These are phyloP conservation scores for Amanita thiersii DNA, from an alignment of 768 basidiomycete genomes.

Conservation along the genomic window DNA sequence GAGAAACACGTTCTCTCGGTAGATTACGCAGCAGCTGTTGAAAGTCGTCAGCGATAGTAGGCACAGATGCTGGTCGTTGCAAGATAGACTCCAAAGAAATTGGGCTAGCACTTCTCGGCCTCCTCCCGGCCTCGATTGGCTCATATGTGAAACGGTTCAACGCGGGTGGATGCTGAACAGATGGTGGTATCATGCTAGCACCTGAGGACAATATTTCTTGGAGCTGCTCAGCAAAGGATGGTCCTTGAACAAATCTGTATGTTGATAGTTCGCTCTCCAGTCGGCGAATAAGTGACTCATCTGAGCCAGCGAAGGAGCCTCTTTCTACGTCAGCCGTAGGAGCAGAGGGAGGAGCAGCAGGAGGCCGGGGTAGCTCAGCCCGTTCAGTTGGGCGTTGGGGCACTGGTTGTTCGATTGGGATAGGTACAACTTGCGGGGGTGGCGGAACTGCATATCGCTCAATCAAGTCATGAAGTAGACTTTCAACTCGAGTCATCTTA, in stretches of 20 bases:
- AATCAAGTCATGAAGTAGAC: conserved; percentile 30
- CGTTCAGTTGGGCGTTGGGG: conserved; percentile 15
- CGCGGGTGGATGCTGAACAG: conserved; percentile 40
- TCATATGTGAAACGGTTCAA: conserved; percentile 49
- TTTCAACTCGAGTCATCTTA: conserved; percentile 38
- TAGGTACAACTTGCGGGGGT: conserved; percentile 14
- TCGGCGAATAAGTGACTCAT: conserved; percentile 7
- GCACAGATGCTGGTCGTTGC: conserved; percentile 21
- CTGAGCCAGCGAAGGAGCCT: conserved; percentile 3
- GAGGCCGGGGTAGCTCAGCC: neutral
- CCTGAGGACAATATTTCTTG: conserved; percentile 51
- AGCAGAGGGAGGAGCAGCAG: conserved; percentile 4
- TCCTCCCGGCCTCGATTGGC: conserved; percentile 28
- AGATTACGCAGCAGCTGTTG: conserved; percentile 5
- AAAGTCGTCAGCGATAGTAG: conserved; percentile 12
- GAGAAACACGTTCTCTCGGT: neutral
- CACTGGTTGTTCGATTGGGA: conserved; percentile 10
- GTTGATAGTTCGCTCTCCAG: conserved; percentile 4
- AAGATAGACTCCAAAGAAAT: conserved; percentile 21
- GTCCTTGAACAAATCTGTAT: conserved; percentile 19
- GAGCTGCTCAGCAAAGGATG: conserved; percentile 50
- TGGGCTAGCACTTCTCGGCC: conserved; percentile 29
- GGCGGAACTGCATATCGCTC: conserved; percentile 21
- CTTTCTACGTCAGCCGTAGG: conserved; percentile 3
- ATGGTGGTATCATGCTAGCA: conserved; percentile 27